Percentiles rank a stretch among this genome's conserved stretches.
Evolutionary conservation across 78 protist species (phyloP).

Genomic region (Dictyostelium brefeldianum): DNA sequence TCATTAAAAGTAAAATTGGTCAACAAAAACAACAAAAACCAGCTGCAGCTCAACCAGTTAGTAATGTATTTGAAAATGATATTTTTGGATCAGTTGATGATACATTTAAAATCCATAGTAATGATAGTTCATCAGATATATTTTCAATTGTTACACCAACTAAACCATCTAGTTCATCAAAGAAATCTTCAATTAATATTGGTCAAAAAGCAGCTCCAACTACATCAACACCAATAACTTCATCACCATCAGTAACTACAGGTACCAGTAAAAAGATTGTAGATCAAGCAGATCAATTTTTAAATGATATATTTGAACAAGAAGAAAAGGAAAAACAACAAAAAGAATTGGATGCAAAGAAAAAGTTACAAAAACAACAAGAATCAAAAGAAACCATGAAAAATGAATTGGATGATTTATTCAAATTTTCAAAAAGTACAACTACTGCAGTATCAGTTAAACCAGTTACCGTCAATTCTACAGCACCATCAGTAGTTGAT

Average conservation of each 20-base stretch:
- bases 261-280: background rate
- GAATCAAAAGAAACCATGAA: background rate
- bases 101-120: background rate
- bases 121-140: background rate
- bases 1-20: slow-evolving; percentile 11
- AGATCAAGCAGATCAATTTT: background rate
- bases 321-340: slow-evolving; percentile 4
- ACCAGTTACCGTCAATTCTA: background rate
- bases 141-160: background rate
- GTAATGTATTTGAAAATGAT: slow-evolving; percentile 5
- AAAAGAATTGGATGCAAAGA: background rate
- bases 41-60: background rate
- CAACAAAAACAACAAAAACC: background rate
- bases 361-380: background rate
- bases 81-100: slow-evolving; percentile 4
- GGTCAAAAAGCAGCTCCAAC: background rate
- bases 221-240: background rate
- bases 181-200: background rate
- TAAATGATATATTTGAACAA: slow-evolving; percentile 6
- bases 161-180: background rate
- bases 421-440: slow-evolving; percentile 30
- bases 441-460: background rate
- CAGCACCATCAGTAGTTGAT: background rate
- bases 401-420: slow-evolving; percentile 36
- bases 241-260: background rate